These are phyloP conservation scores for Fusarium sulawesiense DNA, from an alignment of 2,329 filamentous ascomycete species.

Conservation along the genomic window DNA sequence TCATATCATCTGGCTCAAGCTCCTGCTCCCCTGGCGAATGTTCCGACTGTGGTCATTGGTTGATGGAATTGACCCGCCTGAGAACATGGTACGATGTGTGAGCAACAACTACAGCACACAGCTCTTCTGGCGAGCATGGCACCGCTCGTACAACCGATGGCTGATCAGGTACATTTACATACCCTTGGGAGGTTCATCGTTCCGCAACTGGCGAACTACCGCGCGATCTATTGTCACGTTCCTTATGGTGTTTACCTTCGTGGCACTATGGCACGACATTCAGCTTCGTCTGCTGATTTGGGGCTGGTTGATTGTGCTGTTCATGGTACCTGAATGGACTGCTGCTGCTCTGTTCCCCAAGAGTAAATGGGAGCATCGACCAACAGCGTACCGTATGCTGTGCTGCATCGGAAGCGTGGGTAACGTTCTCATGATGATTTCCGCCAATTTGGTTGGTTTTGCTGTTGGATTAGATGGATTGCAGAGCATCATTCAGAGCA, in stretches of 20 bases:
- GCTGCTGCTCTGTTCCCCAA: slow-evolving; percentile 78
- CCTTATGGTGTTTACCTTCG: slow-evolving; percentile 91
- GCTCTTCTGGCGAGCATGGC: slow-evolving; percentile 96
- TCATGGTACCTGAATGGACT: slow-evolving; percentile 89
- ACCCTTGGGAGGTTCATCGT: slow-evolving; percentile 80
- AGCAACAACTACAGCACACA: slow-evolving; percentile 92
- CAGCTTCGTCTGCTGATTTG: slow-evolving; percentile 89
- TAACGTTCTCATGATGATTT: slow-evolving; percentile 95
- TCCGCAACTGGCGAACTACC: slow-evolving; percentile 57
- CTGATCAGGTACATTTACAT: slow-evolving; percentile 93
- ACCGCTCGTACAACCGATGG: slow-evolving; percentile 95
- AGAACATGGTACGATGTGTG: slow-evolving; percentile 98
- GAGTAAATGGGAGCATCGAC: slow-evolving; percentile 74
- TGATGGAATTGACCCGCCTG: slow-evolving; percentile 92
- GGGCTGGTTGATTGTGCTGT: slow-evolving; percentile 96
- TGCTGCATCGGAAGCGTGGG: slow-evolving; percentile 83
- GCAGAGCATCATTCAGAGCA: slow-evolving; percentile 77
- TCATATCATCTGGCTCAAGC: slow-evolving; percentile 97
- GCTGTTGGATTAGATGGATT: slow-evolving; percentile 91
- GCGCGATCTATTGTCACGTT: slow-evolving; percentile 78
- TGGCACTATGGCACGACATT: slow-evolving; percentile 98
- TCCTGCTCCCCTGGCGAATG: slow-evolving; percentile 96
- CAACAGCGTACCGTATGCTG: slow-evolving; percentile 80
- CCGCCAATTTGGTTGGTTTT: slow-evolving; percentile 94
- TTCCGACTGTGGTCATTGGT: slow-evolving; percentile 96